Base-by-base conservation (phyloP, 805 yeast species). In the Ogataea nonfermentans region DNA sequence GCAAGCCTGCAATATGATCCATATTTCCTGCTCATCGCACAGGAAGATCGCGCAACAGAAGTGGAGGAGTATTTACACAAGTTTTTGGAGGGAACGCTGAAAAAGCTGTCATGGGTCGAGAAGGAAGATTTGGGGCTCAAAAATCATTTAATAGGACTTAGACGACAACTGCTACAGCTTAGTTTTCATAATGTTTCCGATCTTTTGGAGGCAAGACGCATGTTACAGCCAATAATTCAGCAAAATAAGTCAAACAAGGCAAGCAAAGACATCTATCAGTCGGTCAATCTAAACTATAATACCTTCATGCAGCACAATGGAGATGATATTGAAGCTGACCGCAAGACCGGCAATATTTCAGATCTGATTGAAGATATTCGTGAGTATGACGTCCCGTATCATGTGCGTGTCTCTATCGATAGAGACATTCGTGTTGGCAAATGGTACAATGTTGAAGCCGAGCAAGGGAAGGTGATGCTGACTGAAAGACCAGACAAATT, bases 351-450 rank as follows among this genome's bases (percentile, higher is more conserved):
- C 7, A 85, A 81, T 45, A 84, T 90, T 3, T 68, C 80, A 2
- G 78, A 78, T 24, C 71, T 71, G 33, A 76, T 93, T 11, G 81
- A 79, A 39, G 98, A 91, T 53, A 75, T 93, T 23, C 71, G 91
- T 49, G 99, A 93, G 60, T 89, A 86, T 51, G 99, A 93, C 59
- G 98, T 93, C 4, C 99, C 99, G 0, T 93, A 86, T 55, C 96
- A 90, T 57, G 96, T 90, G 2, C 76, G 99, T 45, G 97, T 93
- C 0, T 80, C 96, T n/a, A 93, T 95, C 17, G 99, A 95, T 61
- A 74, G 76, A 42, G 73, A 86, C 52, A 68, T 91, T 17, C 73
- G 99, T 47, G 95, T 90, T 8, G 98, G 99, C 12, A 90, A 90
- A 62, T 93, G 99, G 99, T 93, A 91, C 59, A 74, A 76, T 19